Base-by-base conservation (phyloP, 129 eudicot genomes). In the sunflower (Helianthus annuus) region DNA sequence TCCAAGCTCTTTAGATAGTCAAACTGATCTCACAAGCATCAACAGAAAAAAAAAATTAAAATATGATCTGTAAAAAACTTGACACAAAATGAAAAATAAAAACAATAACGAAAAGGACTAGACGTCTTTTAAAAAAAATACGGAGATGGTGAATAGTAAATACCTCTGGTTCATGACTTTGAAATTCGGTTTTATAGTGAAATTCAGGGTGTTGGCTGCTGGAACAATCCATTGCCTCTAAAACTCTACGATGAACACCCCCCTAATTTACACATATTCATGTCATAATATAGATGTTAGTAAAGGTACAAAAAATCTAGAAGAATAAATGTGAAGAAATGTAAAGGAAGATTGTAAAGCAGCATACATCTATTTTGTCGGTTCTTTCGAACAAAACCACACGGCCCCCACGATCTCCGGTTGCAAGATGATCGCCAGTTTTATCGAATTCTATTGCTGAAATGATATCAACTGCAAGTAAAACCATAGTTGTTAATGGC, bases 131-230 rank as follows among this genome's bases (percentile, higher is more conserved):
- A 10, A 3, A 22, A 58, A 2, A 58, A 2, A 29, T 27, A 34
- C 9, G 68, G 56, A 57, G 46, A 38, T 24, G 29, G 57, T 14
- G 58, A 22, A 80, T 63, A 94, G 57, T 10, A 52, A 36, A 80
- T 63, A 94, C 99, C 99, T 94, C 97, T 53, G 97, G 96, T 44
- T 94, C 99, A 66, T 94, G 99, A 76, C 97, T 94, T 83, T 94
- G 99, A 76, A 94, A 94, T 77, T 94, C 99, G 9, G 99, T 90
- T 83, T 88, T 94, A 71, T 94, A 94, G 19, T 90, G 96, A 67
- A 88, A 94, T 71, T 94, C 99, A 36, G 97, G 96, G 77, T 90
- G 99, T 34, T 87, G 94, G 69, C 85, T 81, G 29, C 89, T 88
- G 39, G 95, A 77, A 70, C 81, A 84, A 69, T 93, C 96, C 87